Evolutionary conservation across 2,329 filamentous ascomycete genomes (phyloP), one percentile per base, ranked within the genome.

Genomic region (Scedosporium boydii): DNA sequence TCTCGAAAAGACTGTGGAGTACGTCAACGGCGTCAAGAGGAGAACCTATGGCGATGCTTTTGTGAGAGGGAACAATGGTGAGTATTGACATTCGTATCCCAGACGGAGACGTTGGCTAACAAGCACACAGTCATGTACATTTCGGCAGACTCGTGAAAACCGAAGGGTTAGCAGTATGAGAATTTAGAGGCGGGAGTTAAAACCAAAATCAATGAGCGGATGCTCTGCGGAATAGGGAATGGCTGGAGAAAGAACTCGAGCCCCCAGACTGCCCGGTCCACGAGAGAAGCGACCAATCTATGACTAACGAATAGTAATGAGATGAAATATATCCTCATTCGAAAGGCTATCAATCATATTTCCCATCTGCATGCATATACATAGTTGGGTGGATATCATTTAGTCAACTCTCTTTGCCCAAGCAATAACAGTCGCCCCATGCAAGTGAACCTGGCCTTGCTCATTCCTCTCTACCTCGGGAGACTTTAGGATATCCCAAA

Each of bases 31-130:
- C 51, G 84, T 87, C 66, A 86, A 93, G 76, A 84, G 89, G 69
- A 84, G 90, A 70, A 89, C 85, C 62, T 97, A 96, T 73, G 93
- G 93, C 6, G 93, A 98, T 80, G 91, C 93, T 4, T 98, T 98
- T 74, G 90, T 98, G 63, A 85, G 93, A 74, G 93, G 93, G 68
- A 98, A 98, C 78, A 98, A 98, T 71, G 93, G 93, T 96, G 68
- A 71, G 77, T 68, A 41, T 7, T 3, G 57, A 7, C 9, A 14
- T 10, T n/a, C 6, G 41, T 55, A 21, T 51, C 42, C 9, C 44
- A n/a, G 26, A 63, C 7, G n/a, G 26, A 41, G n/a, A 6, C 26
- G 23, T 16, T 21, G 21, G 18, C 59, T 42, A 57, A 63, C 26
- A 44, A 53, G 7, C 63, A 56, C 23, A 29, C 60, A 88, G 86